A percentile compares a stretch with the other conserved stretches of the same genome.
phyloP scores from a whole-genome alignment of 1,284 basidiomycete genomes.

The Fistulinella cinereoalba region DNA sequence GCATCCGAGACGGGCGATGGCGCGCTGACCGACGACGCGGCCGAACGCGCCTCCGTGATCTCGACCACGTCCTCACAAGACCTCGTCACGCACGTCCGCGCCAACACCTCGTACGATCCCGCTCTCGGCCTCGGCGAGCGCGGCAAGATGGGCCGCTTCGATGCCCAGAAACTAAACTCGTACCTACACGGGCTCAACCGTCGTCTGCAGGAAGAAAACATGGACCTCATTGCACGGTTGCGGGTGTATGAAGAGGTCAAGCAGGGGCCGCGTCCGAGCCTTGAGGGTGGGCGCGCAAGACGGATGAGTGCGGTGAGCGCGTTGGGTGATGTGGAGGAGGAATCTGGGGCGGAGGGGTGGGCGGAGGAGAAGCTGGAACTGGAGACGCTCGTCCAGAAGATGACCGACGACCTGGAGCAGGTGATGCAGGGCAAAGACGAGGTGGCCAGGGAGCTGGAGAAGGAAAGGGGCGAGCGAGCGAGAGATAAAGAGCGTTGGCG shows the following conservation, averaged over 20 bases:
- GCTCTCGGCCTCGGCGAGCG: constrained; percentile 66
- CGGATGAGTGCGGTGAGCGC: constrained; percentile 50
- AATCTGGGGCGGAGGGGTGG: constrained; percentile 57
- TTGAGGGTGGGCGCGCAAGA: constrained; percentile 32
- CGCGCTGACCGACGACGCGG: constrained; percentile 26
- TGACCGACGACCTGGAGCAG: constrained; percentile 47
- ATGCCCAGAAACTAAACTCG: constrained; percentile 75
- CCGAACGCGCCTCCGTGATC: constrained; percentile 59
- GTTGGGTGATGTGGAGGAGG: constrained; percentile 59
- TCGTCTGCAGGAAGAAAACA: constrained; percentile 79
- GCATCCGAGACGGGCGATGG: constrained; percentile 20
- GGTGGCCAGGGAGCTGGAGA: constrained; percentile 41
- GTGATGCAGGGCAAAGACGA: constrained; percentile 39
- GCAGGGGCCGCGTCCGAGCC: constrained; percentile 21
- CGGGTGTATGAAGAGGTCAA: constrained; percentile 42
- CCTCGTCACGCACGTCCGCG: constrained; percentile 72
- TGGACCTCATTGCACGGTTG: constrained; percentile 52
- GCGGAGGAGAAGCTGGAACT: constrained; percentile 57
- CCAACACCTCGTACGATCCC: constrained; percentile 82
- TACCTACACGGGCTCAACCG: constrained; percentile 81
- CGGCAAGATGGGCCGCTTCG: constrained; percentile 68
- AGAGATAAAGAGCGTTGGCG: constrained; percentile 67
- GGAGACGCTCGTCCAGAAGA: constrained; percentile 47
- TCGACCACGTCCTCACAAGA: constrained; percentile 84
- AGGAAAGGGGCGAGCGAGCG: constrained; percentile 53